Evolutionary conservation across 345 rosid genomes (phyloP), one percentile per base, ranked within the genome.

Genomic region (Gossypium raimondii): DNA sequence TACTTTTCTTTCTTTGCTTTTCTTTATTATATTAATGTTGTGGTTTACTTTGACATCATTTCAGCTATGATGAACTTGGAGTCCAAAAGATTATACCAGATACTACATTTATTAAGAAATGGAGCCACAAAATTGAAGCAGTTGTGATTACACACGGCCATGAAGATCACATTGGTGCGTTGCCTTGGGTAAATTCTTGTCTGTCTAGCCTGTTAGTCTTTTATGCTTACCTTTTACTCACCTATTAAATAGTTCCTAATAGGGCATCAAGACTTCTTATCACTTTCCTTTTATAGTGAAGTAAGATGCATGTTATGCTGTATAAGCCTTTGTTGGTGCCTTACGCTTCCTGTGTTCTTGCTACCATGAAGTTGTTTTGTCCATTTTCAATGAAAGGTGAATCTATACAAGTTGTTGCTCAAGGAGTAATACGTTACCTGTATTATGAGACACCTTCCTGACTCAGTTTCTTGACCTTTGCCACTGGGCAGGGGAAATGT

Each of bases 91-190:
- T 95, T 65, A 86, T 90, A 77, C 99, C 99, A 11, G 99, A 95
- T 78, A 95, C 99, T 45, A 87, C 96, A 74, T 95, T 95, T 86
- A 95, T 95, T 76, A 90, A 84, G 85, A 85, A 88, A 84, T 95
- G 99, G 98, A 88, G 85, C 73, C 97, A 95, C 76, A 95, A 93
- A 82, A 95, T 95, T 77, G 99, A 95, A 86, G 99, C 96, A 73
- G 92, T 95, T 83, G 79, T 95, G 75, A 95, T 95, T 79, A 95
- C 99, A 29, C 99, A 95, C 69, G 99, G 99, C 75, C 99, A 95
- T 41, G 99, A 95, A 85, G 99, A 95, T 88, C 99, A 95, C 98
- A 95, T 95, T 80, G 99, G 99, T 87, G 98, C 99, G 63, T 91
- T 95, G 96, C 98, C 99, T 78, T 95, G 99, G 99, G 99, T 95